Evolutionary conservation across 208 protist genomes (phyloP).

Genomic region (Leishmania major): DNA sequence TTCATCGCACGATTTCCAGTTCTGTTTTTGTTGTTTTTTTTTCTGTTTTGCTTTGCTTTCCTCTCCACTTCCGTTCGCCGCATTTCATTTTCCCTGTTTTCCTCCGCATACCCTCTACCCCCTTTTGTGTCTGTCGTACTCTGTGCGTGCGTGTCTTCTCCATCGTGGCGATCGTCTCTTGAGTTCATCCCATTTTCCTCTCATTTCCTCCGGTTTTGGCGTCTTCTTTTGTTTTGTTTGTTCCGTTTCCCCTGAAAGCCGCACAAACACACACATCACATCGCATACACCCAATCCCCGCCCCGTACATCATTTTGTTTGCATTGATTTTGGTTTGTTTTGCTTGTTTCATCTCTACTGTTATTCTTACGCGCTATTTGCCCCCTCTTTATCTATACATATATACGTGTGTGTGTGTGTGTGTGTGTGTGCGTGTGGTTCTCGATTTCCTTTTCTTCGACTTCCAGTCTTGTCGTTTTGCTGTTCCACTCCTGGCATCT

Average conservation of each 20-base stretch:
- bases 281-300: too few relatives aligned
- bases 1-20: neutral
- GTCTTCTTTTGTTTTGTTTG: neutral
- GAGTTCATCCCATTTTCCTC: neutral
- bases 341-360: too few relatives aligned
- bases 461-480: neutral
- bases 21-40: too few relatives aligned
- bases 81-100: neutral
- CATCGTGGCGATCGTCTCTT: neutral
- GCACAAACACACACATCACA: too few relatives aligned
- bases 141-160: neutral
- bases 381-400: neutral
- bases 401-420: neutral
- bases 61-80: neutral
- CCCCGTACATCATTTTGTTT: neutral
- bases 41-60: too few relatives aligned
- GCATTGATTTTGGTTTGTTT: neutral
- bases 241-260: neutral
- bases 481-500: neutral
- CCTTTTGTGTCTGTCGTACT: neutral
- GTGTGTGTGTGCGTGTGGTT: neutral
- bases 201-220: neutral
- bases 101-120: neutral
- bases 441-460: constrained; percentile 21
- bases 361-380: neutral